phyloP scores from a whole-genome alignment of 495 filamentous ascomycete genomes.

The Hypomontagnella submonticulosa region DNA sequence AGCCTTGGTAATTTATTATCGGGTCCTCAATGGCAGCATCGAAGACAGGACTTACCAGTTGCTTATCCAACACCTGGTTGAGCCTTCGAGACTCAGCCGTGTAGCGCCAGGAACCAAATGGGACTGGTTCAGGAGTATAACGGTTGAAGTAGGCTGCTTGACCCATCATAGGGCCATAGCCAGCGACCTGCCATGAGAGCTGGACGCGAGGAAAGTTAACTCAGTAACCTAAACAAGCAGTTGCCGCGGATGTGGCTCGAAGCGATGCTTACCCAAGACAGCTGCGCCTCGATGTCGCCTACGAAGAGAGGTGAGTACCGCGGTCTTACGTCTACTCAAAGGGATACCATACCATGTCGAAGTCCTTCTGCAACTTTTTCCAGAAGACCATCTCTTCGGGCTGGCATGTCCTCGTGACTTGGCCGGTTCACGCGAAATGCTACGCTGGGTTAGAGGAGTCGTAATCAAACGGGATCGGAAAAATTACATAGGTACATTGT shows the following conservation, averaged over 20 bases:
- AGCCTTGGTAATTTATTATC: background rate
- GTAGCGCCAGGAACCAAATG: slow-evolving; percentile 23
- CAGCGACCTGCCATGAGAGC: slow-evolving; percentile 37
- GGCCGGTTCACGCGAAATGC: no score
- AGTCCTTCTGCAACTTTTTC: no score
- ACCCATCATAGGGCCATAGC: slow-evolving; percentile 34
- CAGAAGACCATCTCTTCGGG: no score
- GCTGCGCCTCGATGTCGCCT: slow-evolving; percentile 6
- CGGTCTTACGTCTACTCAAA: no score
- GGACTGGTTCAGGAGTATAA: slow-evolving; percentile 14
- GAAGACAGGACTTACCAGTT: slow-evolving; percentile 23
- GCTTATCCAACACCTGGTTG: slow-evolving; percentile 27
- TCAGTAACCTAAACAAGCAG: background rate
- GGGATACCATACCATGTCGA: no score
- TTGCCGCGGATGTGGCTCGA: slow-evolving; percentile 4
- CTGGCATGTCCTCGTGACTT: no score
- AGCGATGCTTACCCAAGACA: slow-evolving; percentile 30
- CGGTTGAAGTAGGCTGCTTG: slow-evolving; percentile 28
- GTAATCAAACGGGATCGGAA: no score
- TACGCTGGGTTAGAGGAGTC: no score
- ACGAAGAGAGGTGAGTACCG: no score
- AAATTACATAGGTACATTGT: no score
- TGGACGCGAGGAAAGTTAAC: slow-evolving; percentile 1
- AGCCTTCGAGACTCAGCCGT: slow-evolving; percentile 27
- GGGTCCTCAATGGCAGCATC: background rate